phyloP scores from a whole-genome alignment of 1,139 yeast species.

The Kurtzmaniella natalensis region DNA sequence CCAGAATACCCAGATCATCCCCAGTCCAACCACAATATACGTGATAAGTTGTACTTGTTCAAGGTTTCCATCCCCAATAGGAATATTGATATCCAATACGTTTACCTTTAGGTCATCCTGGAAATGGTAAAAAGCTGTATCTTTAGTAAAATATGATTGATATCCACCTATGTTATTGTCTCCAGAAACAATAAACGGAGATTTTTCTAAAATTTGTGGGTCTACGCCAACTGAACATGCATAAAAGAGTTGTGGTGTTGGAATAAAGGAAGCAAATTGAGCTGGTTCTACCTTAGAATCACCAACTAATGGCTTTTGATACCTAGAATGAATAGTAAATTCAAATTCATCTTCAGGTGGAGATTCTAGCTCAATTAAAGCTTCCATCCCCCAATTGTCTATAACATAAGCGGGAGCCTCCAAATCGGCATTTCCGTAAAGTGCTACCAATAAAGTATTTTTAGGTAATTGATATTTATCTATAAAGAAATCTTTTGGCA shows the following conservation, averaged over 20 bases:
- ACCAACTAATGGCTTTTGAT: conserved; percentile 38
- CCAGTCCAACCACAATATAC: conserved; percentile 1
- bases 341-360: conserved; percentile 13
- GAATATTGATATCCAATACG: conserved; percentile 15
- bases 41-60: conserved; percentile 1
- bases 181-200: conserved; percentile 34
- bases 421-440: conserved; percentile 33
- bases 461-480: conserved; percentile 37
- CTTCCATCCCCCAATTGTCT: conserved; percentile 39
- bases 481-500: conserved; percentile 34
- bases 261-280: conserved; percentile 8
- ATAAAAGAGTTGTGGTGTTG: conserved; percentile 26
- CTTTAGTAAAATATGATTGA: conserved; percentile 36
- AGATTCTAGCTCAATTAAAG: conserved; percentile 25
- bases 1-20: conserved; percentile 6
- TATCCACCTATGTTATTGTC: conserved; percentile 28
- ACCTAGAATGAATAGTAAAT: conserved; percentile 35
- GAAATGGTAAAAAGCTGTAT: conserved; percentile 40
- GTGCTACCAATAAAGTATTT: conserved; percentile 20
- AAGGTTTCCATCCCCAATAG: conserved; percentile 15
- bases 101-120: conserved; percentile 7
- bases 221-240: conserved; percentile 30
- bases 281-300: conserved; percentile 9
- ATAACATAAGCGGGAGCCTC: conserved; percentile 42
- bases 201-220: conserved; percentile 23